Evolutionary conservation across 352 stramenopile genomes (phyloP).

Genomic region (Halophytophthora polymorphica): DNA sequence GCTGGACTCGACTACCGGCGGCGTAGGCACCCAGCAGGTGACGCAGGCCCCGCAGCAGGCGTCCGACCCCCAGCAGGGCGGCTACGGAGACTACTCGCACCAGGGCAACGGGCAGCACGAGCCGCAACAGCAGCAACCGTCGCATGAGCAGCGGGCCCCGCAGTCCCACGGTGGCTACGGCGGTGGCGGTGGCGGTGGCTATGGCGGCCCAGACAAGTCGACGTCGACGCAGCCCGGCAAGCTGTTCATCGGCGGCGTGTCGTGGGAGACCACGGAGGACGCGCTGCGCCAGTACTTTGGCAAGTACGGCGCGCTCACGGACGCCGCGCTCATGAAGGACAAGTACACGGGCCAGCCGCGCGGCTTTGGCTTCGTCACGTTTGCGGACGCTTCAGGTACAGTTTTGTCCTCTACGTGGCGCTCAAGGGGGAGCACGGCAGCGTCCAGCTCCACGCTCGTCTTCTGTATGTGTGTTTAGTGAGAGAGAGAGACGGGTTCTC

Average conservation of each 20-base stretch:
- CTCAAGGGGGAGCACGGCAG: too few species aligned
- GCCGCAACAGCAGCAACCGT: constrained; percentile 38
- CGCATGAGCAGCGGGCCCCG: constrained; percentile 13
- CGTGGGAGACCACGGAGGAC: constrained; percentile 93
- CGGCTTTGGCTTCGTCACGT: constrained; percentile 93
- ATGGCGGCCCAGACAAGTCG: constrained; percentile 27
- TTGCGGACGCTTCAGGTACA: constrained; percentile 85
- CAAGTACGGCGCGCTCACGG: constrained; percentile 85
- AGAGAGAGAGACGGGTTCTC: constrained; percentile 12
- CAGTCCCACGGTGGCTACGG: constrained; percentile 20
- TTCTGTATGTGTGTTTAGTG: constrained; percentile 5
- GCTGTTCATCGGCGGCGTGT: constrained; percentile 90
- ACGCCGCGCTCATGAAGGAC: constrained; percentile 92
- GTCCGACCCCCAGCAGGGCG: constrained; percentile 11
- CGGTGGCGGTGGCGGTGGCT: constrained; percentile 19
- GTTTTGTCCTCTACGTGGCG: too few species aligned
- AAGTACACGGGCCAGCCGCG: constrained; percentile 90
- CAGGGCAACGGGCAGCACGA: constrained; percentile 39
- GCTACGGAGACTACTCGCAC: constrained; percentile 30
- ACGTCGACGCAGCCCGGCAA: constrained; percentile 57
- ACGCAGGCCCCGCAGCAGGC: constrained; percentile 26
- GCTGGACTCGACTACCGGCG: constrained; percentile 9
- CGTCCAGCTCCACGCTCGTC: too few species aligned
- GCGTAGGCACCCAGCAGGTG: constrained; percentile 17
- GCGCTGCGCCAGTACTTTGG: constrained; percentile 85